phyloP scores from a whole-genome alignment of 2,329 filamentous ascomycete species.

The Colletotrichum tofieldiae region DNA sequence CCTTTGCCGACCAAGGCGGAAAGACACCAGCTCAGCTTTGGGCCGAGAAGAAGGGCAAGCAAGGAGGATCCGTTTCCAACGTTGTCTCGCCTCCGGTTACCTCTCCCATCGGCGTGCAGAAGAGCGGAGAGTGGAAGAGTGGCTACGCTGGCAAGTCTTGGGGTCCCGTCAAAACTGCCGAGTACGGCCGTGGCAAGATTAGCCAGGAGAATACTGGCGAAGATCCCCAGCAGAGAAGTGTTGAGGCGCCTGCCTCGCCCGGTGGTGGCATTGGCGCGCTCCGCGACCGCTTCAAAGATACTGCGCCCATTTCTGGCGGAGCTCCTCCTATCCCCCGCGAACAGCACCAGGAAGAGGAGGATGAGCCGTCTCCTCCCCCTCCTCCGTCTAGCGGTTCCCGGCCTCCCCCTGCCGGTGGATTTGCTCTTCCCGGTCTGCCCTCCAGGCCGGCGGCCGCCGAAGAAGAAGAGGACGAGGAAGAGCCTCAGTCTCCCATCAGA shows the following conservation, averaged over 20 bases:
- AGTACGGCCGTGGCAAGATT: constrained; percentile 74
- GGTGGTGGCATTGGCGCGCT: constrained; percentile 80
- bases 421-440: constrained; percentile 85
- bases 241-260: constrained; percentile 68
- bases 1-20: constrained; percentile 93
- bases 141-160: constrained; percentile 92
- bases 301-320: constrained; percentile 76
- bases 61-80: constrained; percentile 71
- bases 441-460: constrained; percentile 70
- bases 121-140: constrained; percentile 92
- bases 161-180: constrained; percentile 84
- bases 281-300: constrained; percentile 86
- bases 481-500: constrained; percentile 83
- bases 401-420: constrained; percentile 81
- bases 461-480: constrained; percentile 69
- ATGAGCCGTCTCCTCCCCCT: constrained; percentile 65
- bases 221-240: constrained; percentile 57
- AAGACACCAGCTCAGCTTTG: constrained; percentile 98
- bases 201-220: constrained; percentile 77
- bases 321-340: constrained; percentile 45
- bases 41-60: constrained; percentile 95
- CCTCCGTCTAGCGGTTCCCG: constrained; percentile 69
- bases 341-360: constrained; percentile 51
- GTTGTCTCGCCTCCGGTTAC: constrained; percentile 58
- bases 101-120: constrained; percentile 76